phyloP scores from a whole-genome alignment of 352 stramenopile species.

The Globisporangium cylindrosporum region DNA sequence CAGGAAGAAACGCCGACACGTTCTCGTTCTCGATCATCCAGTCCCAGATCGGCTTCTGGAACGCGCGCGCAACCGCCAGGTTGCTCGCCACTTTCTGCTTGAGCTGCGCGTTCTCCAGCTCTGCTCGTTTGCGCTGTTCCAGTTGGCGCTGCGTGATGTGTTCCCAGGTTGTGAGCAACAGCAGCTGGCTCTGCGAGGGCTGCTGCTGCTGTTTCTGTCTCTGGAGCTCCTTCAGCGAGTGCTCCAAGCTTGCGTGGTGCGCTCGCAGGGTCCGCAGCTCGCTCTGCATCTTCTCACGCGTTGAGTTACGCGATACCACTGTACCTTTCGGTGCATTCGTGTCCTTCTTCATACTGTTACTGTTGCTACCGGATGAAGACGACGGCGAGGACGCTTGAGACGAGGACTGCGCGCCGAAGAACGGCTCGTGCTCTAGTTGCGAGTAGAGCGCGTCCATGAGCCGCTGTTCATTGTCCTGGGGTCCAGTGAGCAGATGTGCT shows the following conservation, averaged over 20 bases:
- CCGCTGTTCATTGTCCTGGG: neutral
- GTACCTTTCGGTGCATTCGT: neutral
- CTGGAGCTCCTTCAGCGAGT: neutral
- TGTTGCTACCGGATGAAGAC: neutral
- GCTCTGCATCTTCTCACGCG: neutral
- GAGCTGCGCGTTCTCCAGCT: neutral
- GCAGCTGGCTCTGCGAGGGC: neutral
- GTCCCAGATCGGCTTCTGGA: conserved; percentile 1
- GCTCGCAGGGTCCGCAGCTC: neutral
- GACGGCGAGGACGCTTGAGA: neutral
- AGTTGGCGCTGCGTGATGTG: conserved; percentile 2
- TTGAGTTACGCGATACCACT: neutral
- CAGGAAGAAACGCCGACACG: neutral
- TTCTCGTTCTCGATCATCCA: neutral
- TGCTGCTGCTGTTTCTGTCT: neutral
- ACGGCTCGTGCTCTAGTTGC: neutral
- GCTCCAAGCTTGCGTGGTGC: neutral
- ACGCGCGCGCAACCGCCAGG: neutral
- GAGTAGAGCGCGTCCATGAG: conserved; percentile 3
- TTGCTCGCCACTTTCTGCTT: neutral
- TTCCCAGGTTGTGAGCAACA: neutral
- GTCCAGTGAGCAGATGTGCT: no score
- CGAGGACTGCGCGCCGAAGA: neutral
- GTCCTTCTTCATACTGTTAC: neutral
- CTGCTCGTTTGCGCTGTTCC: neutral